phyloP scores from a whole-genome alignment of 2,329 filamentous ascomycete genomes.

The Fusarium sp. region DNA sequence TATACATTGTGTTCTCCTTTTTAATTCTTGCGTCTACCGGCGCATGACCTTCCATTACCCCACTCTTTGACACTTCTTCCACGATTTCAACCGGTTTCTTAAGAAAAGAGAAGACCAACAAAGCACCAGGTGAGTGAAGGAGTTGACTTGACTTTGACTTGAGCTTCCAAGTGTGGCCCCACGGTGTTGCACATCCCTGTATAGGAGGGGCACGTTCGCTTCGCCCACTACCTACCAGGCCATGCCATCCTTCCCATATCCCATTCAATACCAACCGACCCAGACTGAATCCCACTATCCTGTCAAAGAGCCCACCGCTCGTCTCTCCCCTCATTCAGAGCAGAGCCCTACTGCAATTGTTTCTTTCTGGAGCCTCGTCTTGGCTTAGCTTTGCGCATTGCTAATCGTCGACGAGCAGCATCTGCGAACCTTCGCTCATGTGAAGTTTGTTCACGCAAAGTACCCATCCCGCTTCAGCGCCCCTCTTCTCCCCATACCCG shows the following conservation, averaged over 20 bases:
- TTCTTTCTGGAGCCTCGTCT: constrained; percentile 16
- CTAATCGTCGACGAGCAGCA: constrained; percentile 42
- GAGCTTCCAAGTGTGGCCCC: constrained; percentile 45
- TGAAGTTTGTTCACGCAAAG: constrained; percentile 39
- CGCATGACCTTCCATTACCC: not conserved
- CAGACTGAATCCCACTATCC: constrained; percentile 29
- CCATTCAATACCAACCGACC: constrained; percentile 15
- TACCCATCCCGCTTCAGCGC: constrained; percentile 31
- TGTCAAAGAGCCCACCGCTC: constrained; percentile 42
- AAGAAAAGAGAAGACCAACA: constrained; percentile 3
- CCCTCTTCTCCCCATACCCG: constrained; percentile 27
- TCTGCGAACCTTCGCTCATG: constrained; percentile 46
- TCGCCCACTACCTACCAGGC: constrained; percentile 34
- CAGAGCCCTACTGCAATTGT: constrained; percentile 28
- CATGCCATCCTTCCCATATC: constrained; percentile 26
- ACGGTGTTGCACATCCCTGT: constrained; percentile 46
- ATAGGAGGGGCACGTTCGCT: constrained; percentile 49
- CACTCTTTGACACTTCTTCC: not conserved
- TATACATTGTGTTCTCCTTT: not conserved
- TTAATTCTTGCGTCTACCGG: not conserved
- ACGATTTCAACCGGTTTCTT: not conserved
- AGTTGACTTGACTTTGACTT: constrained; percentile 23
- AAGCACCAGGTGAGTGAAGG: constrained; percentile 24
- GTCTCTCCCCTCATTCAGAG: constrained; percentile 30
- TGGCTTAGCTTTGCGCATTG: constrained; percentile 37